Conservation (phyloP, 345 rosid species). For the Populus alba region DNA sequence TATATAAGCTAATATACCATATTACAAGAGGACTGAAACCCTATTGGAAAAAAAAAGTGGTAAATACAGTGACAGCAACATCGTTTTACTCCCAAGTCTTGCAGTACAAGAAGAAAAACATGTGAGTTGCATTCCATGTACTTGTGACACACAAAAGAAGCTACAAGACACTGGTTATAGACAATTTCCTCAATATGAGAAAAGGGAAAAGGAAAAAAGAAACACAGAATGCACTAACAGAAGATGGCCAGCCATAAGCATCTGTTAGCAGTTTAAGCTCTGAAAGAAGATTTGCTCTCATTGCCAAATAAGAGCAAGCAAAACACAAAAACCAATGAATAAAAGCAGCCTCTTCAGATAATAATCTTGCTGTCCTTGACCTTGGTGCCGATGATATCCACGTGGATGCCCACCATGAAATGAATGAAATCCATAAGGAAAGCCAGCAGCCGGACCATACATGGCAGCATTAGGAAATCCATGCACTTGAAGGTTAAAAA, state of each 20-base stretch:
- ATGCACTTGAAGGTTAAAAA: conserved; percentile 78
- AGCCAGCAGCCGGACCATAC: conserved; percentile 72
- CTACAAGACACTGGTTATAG: conserved; percentile 16
- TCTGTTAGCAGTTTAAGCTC: conserved; percentile 14
- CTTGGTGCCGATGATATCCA: conserved; percentile 52
- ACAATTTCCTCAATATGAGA: conserved; percentile 24
- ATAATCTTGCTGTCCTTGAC: conserved; percentile 76
- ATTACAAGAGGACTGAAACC: not conserved
- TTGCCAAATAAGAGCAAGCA: conserved; percentile 58
- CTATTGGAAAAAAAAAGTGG: not conserved
- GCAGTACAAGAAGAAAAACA: not conserved
- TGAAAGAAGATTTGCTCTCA: conserved; percentile 25
- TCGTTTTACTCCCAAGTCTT: not conserved
- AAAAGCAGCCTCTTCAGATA: conserved; percentile 60
- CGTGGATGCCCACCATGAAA: conserved; percentile 75
- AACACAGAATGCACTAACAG: conserved; percentile 15
- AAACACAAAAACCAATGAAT: conserved; percentile 49
- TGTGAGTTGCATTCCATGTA: conserved; percentile 3
- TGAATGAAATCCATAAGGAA: conserved; percentile 65
- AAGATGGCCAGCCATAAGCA: conserved; percentile 17
- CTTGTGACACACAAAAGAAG: conserved; percentile 6
- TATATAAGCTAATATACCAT: not conserved
- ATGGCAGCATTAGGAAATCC: conserved; percentile 79
- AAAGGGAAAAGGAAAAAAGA: not conserved
- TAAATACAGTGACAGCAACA: not conserved